Evolutionary conservation across 768 basidiomycete species (phyloP), one percentile per base, ranked within the genome.

Genomic region (button mushroom (Agaricus bisporus)): DNA sequence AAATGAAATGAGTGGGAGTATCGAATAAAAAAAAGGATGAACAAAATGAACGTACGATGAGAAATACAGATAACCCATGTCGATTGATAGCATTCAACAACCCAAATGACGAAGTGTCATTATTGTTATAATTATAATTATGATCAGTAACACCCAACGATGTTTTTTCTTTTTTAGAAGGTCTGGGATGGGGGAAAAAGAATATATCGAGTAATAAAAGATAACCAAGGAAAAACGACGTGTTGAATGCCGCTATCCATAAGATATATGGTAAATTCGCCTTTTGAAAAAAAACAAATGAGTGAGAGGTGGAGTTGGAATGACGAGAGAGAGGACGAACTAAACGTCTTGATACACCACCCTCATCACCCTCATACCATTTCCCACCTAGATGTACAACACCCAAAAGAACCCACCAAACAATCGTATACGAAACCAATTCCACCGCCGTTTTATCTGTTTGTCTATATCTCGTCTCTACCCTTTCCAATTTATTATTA

Each of bases 221-320:
- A 70, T 97, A 95, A 11, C 80, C 82, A 5, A 93, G 75, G 14
- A 98, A 70, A 71, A 93, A 93, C 2, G 84, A 78, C 0, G 86
- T 85, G 65, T 98, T 98, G 81, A 82, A 95, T 9, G 91, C 93
- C 1, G 82, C 79, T 7, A 88, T 79, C 93, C 95, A 98, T 15
- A 93, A 67, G 35, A 94, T 82, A 67, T 99, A 98, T 4, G 88
- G 78, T 28, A 92, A 60, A 62, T 98, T 98, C 42, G 86, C 90
- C 94, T 95, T 43, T 26, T 17, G 5, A 51, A 38, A 20, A 6
- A 32, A 36, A 38, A 28, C 12, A 14, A 44, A 37, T 15, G 51
- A 11, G 35, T 20, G 20, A 22, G 45, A 20, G n/a, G n/a, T n/a
- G n/a, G n/a, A n/a, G n/a, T n/a, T n/a, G n/a, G n/a, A n/a, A n/a